Percentiles rank a stretch among this genome's conserved stretches.
phyloP scores from a whole-genome alignment of 805 yeast genomes.

The Metschnikowia gelsemii region DNA sequence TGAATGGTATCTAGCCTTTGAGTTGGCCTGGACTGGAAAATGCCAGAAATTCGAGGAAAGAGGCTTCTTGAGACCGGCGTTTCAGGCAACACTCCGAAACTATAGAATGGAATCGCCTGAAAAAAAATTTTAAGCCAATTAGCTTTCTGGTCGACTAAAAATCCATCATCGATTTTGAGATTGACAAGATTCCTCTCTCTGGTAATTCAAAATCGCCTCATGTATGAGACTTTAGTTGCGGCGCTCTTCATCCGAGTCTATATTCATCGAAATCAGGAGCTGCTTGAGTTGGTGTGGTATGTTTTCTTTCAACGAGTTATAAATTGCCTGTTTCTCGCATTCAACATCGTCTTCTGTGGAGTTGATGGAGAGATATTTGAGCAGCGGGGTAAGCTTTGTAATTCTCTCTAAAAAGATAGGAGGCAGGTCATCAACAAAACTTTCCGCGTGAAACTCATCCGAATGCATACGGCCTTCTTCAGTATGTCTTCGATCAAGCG shows the following conservation, averaged over 20 bases:
- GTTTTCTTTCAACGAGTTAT: background rate
- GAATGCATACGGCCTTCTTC: background rate
- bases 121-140: background rate
- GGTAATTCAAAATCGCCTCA: background rate
- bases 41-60: background rate
- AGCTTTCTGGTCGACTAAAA: background rate
- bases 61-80: too few relatives aligned
- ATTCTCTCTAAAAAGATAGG: background rate
- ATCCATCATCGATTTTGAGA: background rate
- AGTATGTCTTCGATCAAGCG: background rate
- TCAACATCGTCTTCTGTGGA: background rate
- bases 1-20: too few relatives aligned
- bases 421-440: too few relatives aligned
- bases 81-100: too few relatives aligned
- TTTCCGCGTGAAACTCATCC: background rate
- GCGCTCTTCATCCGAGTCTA: background rate
- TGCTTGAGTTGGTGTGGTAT: background rate
- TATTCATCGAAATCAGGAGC: background rate
- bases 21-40: background rate
- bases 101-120: too few relatives aligned
- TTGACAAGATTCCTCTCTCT: background rate
- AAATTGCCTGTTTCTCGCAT: background rate
- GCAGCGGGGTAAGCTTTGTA: background rate
- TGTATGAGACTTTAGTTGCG: background rate
- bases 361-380: background rate